Conservation (phyloP, 768 basidiomycete genomes). For the Leccinum aurantiacum region DNA sequence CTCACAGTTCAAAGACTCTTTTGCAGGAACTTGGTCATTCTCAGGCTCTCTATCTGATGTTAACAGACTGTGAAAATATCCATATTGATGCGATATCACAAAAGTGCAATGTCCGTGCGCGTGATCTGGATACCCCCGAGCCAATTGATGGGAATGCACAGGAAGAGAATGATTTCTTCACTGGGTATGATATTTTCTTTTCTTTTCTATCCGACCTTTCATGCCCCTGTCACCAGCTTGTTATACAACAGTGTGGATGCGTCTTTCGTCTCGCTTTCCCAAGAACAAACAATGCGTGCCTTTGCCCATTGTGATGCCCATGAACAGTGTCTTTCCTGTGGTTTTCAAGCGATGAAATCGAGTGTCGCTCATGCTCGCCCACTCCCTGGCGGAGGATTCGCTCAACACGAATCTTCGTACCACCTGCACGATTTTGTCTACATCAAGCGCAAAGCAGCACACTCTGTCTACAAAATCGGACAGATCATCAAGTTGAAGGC, state of each 20-base stretch:
- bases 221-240: slow-evolving; percentile 36
- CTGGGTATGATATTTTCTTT: slow-evolving; percentile 41
- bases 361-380: slow-evolving; percentile 24
- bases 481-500: slow-evolving; percentile 49
- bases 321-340: slow-evolving; percentile 53
- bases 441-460: slow-evolving; percentile 36
- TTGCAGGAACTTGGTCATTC: slow-evolving; percentile 69
- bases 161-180: slow-evolving; percentile 52
- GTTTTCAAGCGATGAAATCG: slow-evolving; percentile 31
- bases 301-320: slow-evolving; percentile 33
- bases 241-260: slow-evolving; percentile 49
- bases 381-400: slow-evolving; percentile 36
- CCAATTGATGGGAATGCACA: slow-evolving; percentile 41
- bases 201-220: not conserved
- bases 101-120: slow-evolving; percentile 51
- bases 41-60: slow-evolving; percentile 53
- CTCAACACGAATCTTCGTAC: slow-evolving; percentile 46
- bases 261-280: slow-evolving; percentile 47
- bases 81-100: slow-evolving; percentile 55
- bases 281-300: slow-evolving; percentile 29
- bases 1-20: slow-evolving; percentile 61
- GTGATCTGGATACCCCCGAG: slow-evolving; percentile 45
- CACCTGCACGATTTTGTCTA: slow-evolving; percentile 67
- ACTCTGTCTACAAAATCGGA: slow-evolving; percentile 46
- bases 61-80: slow-evolving; percentile 55